Conservation (phyloP, 371 early-diverging fungal species). For the Nematocida parisii region DNA sequence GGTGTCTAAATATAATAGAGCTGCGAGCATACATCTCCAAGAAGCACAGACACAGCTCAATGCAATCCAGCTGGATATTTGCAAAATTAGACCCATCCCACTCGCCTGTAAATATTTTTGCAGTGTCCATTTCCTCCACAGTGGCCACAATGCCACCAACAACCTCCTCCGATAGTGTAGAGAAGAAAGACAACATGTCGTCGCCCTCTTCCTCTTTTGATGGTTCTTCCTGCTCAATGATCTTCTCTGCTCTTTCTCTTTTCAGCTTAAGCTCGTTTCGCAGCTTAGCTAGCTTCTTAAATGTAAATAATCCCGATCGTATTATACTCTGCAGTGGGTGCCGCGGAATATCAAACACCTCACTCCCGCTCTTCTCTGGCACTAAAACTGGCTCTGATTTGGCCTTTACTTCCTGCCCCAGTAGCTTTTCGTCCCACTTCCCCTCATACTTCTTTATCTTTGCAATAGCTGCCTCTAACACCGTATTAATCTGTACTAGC, state of each 20-base stretch:
- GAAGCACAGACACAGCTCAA: slow-evolving; percentile 27
- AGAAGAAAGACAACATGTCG: slow-evolving; percentile 25
- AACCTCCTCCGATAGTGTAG: neutral
- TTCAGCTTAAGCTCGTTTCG: neutral
- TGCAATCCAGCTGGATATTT: slow-evolving; percentile 53
- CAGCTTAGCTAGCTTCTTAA: slow-evolving; percentile 43
- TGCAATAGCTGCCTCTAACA: slow-evolving; percentile 43
- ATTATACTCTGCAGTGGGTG: slow-evolving; percentile 1
- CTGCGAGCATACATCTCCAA: slow-evolving; percentile 3
- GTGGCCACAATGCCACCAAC: neutral
- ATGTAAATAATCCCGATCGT: slow-evolving; percentile 24
- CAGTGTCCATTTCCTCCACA: neutral
- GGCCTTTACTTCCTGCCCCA: neutral
- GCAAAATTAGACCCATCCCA: slow-evolving; percentile 29
- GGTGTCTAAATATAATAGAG: neutral
- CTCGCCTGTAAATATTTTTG: slow-evolving; percentile 43
- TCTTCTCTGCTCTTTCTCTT: slow-evolving; percentile 24
- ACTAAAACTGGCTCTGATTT: slow-evolving; percentile 5
- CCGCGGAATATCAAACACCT: slow-evolving; percentile 4
- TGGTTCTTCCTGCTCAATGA: slow-evolving; percentile 5
- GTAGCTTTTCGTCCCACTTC: slow-evolving; percentile 17
- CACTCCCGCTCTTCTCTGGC: neutral
- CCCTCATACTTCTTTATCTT: slow-evolving; percentile 46
- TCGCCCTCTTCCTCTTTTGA: slow-evolving; percentile 2
- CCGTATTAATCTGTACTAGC: slow-evolving; percentile 41